Evolutionary conservation across 2,329 filamentous ascomycete genomes (phyloP), one percentile per base, ranked within the genome.

Genomic region (Diaporthe humulicola): DNA sequence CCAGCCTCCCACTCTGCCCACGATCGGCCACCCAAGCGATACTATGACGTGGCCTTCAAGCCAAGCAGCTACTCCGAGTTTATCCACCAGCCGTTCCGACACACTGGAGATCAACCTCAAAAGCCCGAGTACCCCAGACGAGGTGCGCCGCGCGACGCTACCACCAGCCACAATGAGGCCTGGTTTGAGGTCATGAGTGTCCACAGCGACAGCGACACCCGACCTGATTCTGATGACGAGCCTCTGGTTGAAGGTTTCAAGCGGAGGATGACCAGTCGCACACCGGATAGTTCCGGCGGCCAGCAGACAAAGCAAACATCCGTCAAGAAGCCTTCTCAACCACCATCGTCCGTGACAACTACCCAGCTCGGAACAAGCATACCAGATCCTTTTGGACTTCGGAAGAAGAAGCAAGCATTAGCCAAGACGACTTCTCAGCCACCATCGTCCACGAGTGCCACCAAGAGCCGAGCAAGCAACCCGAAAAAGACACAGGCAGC

Each of bases 161-260:
- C 10, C 6, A 38, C 1, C 33, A 38, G 14, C 1, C 30, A 38
- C 12, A 25, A 48, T 12, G 6, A 14, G 6, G 2, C 19, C 6
- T 14, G 22, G 25, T 28, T 33, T 0, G 61, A 67, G 15, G 22
- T 50, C 12, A 25, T 36, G 14, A 22, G 9, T 7, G 52, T 50
- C 10, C 17, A n/a, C 7, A 67, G 61, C 28, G 22, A 67, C 28
- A n/a, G 25, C 28, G 28, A 74, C 25, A 33, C 60, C 33, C 22
- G 40, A 28, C 15, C 58, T 52, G 45, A 52, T 58, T 54, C 67
- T 33, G 25, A 74, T 36, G 33, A 70, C 56, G 72, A 66, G 36
- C 58, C 45, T 38, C 19, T 67, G 3, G 6, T 30, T 15, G 19
- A 7, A 1, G 6, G 3, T 5, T 30, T 8, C 22, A 50, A 50